A percentile compares a stretch with the other conserved stretches of the same genome.
Evolutionary conservation across 129 eudicot genomes (phyloP).

Genomic region (Artemisia annua): DNA sequence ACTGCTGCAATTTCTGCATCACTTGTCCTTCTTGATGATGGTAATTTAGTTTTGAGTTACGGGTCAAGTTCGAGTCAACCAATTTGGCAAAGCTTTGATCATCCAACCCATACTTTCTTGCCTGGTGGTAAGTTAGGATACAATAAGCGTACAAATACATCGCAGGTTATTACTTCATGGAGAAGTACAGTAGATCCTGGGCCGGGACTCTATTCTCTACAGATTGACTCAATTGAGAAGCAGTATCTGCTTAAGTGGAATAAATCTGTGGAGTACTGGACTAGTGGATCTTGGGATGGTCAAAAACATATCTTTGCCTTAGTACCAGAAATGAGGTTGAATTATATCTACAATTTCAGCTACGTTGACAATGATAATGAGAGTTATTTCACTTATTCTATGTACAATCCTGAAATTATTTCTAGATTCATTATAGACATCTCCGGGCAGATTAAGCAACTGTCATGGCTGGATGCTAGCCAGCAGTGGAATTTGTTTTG

Average conservation of each 20-base stretch:
- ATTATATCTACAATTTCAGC: constrained; percentile 25
- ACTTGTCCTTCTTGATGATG: constrained; percentile 35
- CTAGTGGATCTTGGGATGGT: constrained; percentile 43
- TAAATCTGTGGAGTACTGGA: constrained; percentile 23
- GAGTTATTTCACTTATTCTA: constrained; percentile 46
- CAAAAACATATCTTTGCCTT: constrained; percentile 8
- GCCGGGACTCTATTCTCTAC: constrained; percentile 32
- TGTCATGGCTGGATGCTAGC: constrained; percentile 21
- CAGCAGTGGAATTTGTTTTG: constrained; percentile 31
- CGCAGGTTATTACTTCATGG: constrained; percentile 54
- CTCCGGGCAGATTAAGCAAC: constrained; percentile 44
- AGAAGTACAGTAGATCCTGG: constrained; percentile 36
- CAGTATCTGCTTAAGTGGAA: constrained; percentile 19
- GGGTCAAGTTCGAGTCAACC: constrained; percentile 14
- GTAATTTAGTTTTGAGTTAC: constrained; percentile 39
- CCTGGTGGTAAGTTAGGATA: constrained; percentile 44
- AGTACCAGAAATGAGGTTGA: constrained; percentile 18
- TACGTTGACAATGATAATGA: constrained; percentile 45
- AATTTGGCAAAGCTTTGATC: constrained; percentile 56
- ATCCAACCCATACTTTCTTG: constrained; percentile 47
- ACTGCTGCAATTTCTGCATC: constrained; percentile 20
- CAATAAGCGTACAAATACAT: constrained; percentile 22
- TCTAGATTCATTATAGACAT: constrained; percentile 37
- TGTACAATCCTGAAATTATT: constrained; percentile 15
- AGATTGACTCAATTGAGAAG: background rate